Base-by-base conservation (phyloP, 306 rosid genomes). In the Vigna angularis region DNA sequence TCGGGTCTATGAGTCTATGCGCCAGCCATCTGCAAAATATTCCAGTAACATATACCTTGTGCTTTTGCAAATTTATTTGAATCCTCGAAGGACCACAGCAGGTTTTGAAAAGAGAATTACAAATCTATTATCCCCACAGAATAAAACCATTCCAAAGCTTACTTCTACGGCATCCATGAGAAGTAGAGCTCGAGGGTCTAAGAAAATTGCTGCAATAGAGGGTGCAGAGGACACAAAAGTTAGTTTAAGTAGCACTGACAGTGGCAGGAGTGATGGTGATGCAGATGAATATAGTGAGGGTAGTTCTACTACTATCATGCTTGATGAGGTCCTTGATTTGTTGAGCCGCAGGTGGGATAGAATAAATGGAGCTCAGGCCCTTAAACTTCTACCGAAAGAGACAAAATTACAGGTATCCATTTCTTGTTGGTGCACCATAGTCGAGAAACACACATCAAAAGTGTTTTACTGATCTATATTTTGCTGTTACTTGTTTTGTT, bases 281-380 rank as follows among this genome's bases (percentile, higher is more conserved):
- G 81, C 78, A 4, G 99, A 95, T 74, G 99, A 91, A 69, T 76
- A 74, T 72, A 82, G 50, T 44, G 97, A 90, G 83, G 96, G 88
- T 77, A 88, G 77, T 47, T 84, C 91, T 28, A 68, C 91, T 28
- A 71, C 88, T 38, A 90, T 93, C 79, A 93, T 96, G 99, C 91
- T 93, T 75, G 96, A 90, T 62, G 93, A 93, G 86, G 90, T 89
- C 82, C 94, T 96, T 81, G 93, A 96, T 84, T 68, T 96, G 86
- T 91, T 96, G 89, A 89, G 99, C 83, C 84, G 81, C 80, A 87
- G 91, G 75, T 96, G 98, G 98, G 97, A 90, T 80, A 87, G 97
- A 85, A 85, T 91, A 83, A 93, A 93, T 83, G 98, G 99, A 84
- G 96, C 99, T 64, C 98, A 93, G 83, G 99, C 98, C 66, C 97